Conservation (phyloP, 2,329 filamentous ascomycete species). For the Cryphonectria nitschkei region DNA sequence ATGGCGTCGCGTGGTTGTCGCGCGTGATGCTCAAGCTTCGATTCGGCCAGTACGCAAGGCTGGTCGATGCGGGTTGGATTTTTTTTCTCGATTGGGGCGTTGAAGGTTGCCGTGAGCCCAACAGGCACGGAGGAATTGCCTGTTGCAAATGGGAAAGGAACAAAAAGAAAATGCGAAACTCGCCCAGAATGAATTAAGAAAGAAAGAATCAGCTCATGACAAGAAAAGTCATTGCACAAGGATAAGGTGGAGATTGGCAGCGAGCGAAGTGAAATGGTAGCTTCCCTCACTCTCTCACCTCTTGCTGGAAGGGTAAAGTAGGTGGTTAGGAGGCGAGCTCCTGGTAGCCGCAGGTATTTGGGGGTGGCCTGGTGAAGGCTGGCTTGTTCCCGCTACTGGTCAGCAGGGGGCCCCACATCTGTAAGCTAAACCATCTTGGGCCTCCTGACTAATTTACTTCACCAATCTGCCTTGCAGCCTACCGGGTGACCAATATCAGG, state of each 20-base stretch:
- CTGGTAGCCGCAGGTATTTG: constrained; percentile 12
- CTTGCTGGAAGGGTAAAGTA: constrained; percentile 3
- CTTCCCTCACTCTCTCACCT: constrained; percentile 10
- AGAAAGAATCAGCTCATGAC: constrained; percentile 17
- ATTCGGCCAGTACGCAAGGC: constrained; percentile 2
- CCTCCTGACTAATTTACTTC: constrained; percentile 6
- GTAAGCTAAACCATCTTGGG: not conserved
- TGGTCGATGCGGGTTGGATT: constrained; percentile 5
- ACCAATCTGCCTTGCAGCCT: constrained; percentile 12
- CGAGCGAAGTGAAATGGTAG: not conserved
- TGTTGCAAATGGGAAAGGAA: constrained; percentile 7
- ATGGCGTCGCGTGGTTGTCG: constrained; percentile 11
- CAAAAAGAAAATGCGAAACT: constrained; percentile 20
- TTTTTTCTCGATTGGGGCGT: constrained; percentile 15
- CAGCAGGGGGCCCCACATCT: not conserved
- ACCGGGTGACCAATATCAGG: not conserved
- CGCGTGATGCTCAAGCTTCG: constrained; percentile 16
- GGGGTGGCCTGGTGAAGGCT: constrained; percentile 4
- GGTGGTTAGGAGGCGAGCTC: constrained; percentile 21
- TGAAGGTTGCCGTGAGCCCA: not conserved
- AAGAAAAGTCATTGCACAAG: constrained; percentile 15
- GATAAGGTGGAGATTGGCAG: constrained; percentile 5
- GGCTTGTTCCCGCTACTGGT: constrained; percentile 7
- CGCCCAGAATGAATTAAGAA: constrained; percentile 21
- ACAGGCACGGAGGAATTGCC: not conserved